phyloP scores from a whole-genome alignment of 2,329 filamentous ascomycete genomes.

The Fusarium tjaetaba region DNA sequence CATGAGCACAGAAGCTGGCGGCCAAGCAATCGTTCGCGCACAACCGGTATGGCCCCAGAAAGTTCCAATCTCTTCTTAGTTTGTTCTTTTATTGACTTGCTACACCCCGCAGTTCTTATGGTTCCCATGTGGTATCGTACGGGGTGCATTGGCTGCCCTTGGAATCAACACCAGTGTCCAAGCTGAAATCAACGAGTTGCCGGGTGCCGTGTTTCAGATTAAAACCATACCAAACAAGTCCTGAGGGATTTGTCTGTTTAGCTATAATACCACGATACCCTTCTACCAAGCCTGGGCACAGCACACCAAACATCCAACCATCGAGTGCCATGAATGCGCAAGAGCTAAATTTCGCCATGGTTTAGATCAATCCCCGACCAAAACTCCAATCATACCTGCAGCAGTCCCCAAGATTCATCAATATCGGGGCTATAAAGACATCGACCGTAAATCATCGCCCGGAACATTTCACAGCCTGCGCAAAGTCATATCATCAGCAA shows the following conservation, averaged over 20 bases:
- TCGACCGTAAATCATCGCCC: slow-evolving; percentile 32
- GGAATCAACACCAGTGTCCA: slow-evolving; percentile 92
- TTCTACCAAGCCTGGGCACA: slow-evolving; percentile 29
- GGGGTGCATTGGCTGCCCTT: slow-evolving; percentile 90
- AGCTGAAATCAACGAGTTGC: slow-evolving; percentile 87
- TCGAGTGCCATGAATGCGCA: slow-evolving; percentile 23
- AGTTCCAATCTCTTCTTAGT: not conserved
- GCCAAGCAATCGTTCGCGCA: slow-evolving; percentile 77
- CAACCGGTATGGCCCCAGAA: slow-evolving; percentile 73
- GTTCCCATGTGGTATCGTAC: slow-evolving; percentile 93
- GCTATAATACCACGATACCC: slow-evolving; percentile 41
- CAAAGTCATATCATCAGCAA: slow-evolving; percentile 51
- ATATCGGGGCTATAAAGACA: slow-evolving; percentile 20
- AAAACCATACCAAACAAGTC: slow-evolving; percentile 78
- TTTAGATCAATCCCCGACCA: slow-evolving; percentile 27
- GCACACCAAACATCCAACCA: slow-evolving; percentile 25
- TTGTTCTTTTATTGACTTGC: slow-evolving; percentile 6
- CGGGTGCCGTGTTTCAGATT: slow-evolving; percentile 93
- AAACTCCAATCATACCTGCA: slow-evolving; percentile 40
- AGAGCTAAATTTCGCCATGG: slow-evolving; percentile 34
- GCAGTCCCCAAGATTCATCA: slow-evolving; percentile 24
- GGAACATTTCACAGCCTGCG: slow-evolving; percentile 51
- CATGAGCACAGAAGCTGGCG: slow-evolving; percentile 85
- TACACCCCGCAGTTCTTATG: slow-evolving; percentile 76
- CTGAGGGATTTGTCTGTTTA: slow-evolving; percentile 27